Evolutionary conservation across 345 rosid genomes (phyloP).

Genomic region (rapeseed (Brassica napus)): Da-Ae NC_063452.1:22126001-22126500

Average conservation of each 20-base stretch:
- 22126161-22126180: conserved; percentile 61
- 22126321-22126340: too few species aligned
- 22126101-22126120: conserved; percentile 49
- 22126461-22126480: conserved; percentile 46
- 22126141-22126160: conserved; percentile 52
- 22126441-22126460: conserved; percentile 67
- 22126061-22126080: conserved; percentile 28
- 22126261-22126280: conserved; percentile 31
- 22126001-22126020: too few species aligned
- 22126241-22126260: too few species aligned
- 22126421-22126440: conserved; percentile 38
- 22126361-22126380: conserved; percentile 11
- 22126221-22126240: too few species aligned
- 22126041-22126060: too few species aligned
- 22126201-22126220: conserved; percentile 37
- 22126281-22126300: conserved; percentile 43
- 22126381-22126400: conserved; percentile 52
- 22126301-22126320: background rate
- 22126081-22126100: conserved; percentile 56
- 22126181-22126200: conserved; percentile 66
- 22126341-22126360: conserved; percentile 39
- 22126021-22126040: too few species aligned
- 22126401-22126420: conserved; percentile 65
- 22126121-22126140: conserved; percentile 50
- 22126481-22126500: conserved; percentile 3